Evolutionary conservation across 1,284 basidiomycete genomes (phyloP).

Genomic region (Cryptococcus jaspeensis): DNA sequence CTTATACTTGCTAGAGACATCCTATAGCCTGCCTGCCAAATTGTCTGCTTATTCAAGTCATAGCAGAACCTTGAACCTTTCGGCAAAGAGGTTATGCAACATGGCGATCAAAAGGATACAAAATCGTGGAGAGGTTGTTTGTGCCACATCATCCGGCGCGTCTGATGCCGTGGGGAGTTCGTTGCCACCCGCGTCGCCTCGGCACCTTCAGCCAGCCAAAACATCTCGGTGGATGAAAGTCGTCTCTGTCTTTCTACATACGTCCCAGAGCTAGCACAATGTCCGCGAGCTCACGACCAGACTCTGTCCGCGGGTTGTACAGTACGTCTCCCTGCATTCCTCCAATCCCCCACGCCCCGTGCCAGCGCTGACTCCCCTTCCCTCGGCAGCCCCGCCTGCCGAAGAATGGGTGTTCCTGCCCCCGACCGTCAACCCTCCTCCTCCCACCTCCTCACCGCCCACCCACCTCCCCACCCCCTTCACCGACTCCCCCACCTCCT

Average conservation of each 20-base stretch:
- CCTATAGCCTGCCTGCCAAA: no score
- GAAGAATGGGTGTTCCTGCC: constrained; percentile 54
- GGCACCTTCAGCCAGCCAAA: background rate
- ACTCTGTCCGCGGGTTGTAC: constrained; percentile 39
- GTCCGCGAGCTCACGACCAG: constrained; percentile 12
- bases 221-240: background rate
- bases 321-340: constrained; percentile 18
- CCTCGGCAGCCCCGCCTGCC: constrained; percentile 40
- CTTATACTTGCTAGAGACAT: no score
- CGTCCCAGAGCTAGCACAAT: background rate
- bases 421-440: constrained; percentile 42
- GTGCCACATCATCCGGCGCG: background rate
- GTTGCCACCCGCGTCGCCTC: background rate
- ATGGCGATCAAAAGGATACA: no score
- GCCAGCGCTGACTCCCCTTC: no score
- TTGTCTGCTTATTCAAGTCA: no score
- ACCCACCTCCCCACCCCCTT: constrained; percentile 41
- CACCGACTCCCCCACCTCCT: constrained; percentile 5
- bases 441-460: constrained; percentile 27
- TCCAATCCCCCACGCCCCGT: background rate
- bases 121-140: no score
- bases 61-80: no score
- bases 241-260: background rate
- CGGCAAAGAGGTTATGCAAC: no score
- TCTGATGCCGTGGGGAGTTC: background rate